These are phyloP conservation scores for Gymnopilus junonius DNA, from an alignment of 768 basidiomycete species.

Conservation along the genomic window DNA sequence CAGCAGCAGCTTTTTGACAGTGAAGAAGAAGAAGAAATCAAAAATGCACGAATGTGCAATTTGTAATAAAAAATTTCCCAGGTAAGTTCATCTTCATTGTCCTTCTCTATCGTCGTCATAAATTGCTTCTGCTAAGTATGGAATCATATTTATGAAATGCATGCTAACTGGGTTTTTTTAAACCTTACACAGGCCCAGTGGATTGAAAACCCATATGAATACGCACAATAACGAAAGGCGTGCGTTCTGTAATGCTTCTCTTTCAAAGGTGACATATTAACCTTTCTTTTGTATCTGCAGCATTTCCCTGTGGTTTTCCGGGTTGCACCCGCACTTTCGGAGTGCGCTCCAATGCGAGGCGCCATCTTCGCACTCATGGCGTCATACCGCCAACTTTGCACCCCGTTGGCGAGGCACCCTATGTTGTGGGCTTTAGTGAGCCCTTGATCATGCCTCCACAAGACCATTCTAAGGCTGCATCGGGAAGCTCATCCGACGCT, in stretches of 20 bases:
- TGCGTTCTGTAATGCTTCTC: slow-evolving; percentile 32
- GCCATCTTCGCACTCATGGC: slow-evolving; percentile 80
- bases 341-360: slow-evolving; percentile 81
- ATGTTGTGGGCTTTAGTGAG: slow-evolving; percentile 42
- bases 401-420: slow-evolving; percentile 22
- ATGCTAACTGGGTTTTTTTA: not conserved
- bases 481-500: not conserved
- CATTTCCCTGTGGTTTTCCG: slow-evolving; percentile 57
- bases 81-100: slow-evolving; percentile 30
- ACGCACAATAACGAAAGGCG: slow-evolving; percentile 57
- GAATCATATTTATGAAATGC: not conserved
- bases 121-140: not conserved
- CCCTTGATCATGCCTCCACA: slow-evolving; percentile 37
- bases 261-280: not conserved
- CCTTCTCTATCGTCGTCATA: not conserved
- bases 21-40: slow-evolving; percentile 50
- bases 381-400: slow-evolving; percentile 33
- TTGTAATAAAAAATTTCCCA: slow-evolving; percentile 56
- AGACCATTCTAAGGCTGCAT: not conserved
- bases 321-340: slow-evolving; percentile 72
- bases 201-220: slow-evolving; percentile 62
- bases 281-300: slow-evolving; percentile 27
- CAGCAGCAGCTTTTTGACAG: not conserved
- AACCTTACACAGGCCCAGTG: slow-evolving; percentile 51
- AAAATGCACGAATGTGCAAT: slow-evolving; percentile 60